Evolutionary conservation across 2,329 filamentous ascomycete genomes (phyloP).

Genomic region (Coniochaeta ligniaria): DNA sequence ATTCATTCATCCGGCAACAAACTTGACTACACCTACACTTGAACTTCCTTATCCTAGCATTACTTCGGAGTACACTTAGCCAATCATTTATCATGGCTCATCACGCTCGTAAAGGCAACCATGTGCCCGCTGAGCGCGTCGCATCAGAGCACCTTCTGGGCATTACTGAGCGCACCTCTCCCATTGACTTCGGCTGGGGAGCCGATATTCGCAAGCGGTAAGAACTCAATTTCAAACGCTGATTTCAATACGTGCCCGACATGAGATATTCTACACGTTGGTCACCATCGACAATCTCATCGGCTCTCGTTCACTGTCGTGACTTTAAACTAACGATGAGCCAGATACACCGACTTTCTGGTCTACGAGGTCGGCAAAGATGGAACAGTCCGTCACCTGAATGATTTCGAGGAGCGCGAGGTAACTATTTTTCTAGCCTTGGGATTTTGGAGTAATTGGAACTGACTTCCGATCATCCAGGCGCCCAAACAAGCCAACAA

Average conservation of each 20-base stretch:
- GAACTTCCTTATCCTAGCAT: background rate
- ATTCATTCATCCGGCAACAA: background rate
- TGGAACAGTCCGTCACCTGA: conserved; percentile 69
- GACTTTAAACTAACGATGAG: conserved; percentile 4
- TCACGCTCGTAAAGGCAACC: conserved; percentile 15
- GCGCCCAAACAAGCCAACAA: background rate
- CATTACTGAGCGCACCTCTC: conserved; percentile 31
- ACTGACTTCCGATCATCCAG: background rate
- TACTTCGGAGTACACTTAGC: background rate
- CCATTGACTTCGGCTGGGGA: conserved; percentile 31
- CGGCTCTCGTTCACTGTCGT: background rate
- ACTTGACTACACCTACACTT: background rate
- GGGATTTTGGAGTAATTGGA: background rate
- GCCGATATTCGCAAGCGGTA: conserved; percentile 38
- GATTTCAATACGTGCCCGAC: background rate
- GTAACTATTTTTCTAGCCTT: background rate
- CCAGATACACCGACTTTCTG: conserved; percentile 80
- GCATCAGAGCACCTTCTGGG: conserved; percentile 28
- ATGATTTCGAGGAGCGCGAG: conserved; percentile 15
- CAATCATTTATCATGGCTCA: conserved; percentile 12
- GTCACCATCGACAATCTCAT: background rate
- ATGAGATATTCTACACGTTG: background rate
- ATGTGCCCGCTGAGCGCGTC: conserved; percentile 19
- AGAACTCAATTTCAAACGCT: conserved; percentile 3
- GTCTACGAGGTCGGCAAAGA: conserved; percentile 81